These are phyloP conservation scores for Aspergillus carlsbadensis DNA, from an alignment of 495 filamentous ascomycete genomes.

Conservation along the genomic window DNA sequence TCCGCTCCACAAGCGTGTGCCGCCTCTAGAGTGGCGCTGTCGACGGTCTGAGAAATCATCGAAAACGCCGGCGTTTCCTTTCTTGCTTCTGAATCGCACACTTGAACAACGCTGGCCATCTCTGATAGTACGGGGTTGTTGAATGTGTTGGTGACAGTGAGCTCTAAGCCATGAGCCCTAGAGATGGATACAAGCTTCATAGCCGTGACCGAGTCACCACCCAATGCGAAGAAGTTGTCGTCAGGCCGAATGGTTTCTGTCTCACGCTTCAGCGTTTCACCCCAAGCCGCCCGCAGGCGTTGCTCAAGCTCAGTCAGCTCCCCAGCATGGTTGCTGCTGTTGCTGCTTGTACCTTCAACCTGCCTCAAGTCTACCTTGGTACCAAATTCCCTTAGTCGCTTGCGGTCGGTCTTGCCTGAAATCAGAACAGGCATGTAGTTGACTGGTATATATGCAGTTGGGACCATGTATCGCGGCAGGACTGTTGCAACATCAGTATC, in stretches of 20 bases:
- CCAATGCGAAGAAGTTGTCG: slow-evolving; percentile 58
- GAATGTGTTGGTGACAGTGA: slow-evolving; percentile 45
- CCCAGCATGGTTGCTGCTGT: slow-evolving; percentile 13
- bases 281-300: slow-evolving; percentile 43
- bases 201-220: slow-evolving; percentile 62
- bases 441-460: slow-evolving; percentile 42
- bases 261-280: slow-evolving; percentile 36
- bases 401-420: slow-evolving; percentile 47
- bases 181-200: slow-evolving; percentile 50
- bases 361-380: slow-evolving; percentile 32
- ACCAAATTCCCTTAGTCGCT: slow-evolving; percentile 34
- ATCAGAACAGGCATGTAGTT: slow-evolving; percentile 38
- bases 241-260: slow-evolving; percentile 29
- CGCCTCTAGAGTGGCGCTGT: slow-evolving; percentile 31
- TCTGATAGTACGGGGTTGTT: slow-evolving; percentile 46
- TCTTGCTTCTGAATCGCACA: slow-evolving; percentile 8
- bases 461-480: slow-evolving; percentile 47
- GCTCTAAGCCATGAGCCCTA: slow-evolving; percentile 29
- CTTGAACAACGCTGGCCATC: slow-evolving; percentile 30
- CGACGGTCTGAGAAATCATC: slow-evolving; percentile 30
- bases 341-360: slow-evolving; percentile 18
- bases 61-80: slow-evolving; percentile 31
- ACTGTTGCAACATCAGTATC: slow-evolving; percentile 30
- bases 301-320: slow-evolving; percentile 38
- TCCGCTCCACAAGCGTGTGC: slow-evolving; percentile 28